These are phyloP conservation scores for Candida orba DNA, from an alignment of 805 yeast species.

Conservation along the genomic window DNA sequence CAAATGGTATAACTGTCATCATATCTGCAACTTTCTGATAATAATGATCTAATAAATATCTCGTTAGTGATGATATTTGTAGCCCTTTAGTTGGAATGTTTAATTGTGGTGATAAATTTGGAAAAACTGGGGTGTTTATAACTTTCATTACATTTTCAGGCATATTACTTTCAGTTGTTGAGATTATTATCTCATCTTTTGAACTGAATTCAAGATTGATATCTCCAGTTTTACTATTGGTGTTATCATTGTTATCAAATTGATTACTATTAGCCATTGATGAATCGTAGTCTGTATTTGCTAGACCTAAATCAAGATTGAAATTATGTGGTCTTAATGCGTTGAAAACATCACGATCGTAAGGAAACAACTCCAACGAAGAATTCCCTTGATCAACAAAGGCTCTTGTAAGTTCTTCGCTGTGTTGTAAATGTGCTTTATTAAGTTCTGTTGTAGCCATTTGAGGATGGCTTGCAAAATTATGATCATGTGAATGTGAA, in stretches of 20 bases:
- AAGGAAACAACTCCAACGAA: conserved; percentile 10
- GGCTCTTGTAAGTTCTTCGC: too few relatives aligned
- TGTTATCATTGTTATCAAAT: not conserved
- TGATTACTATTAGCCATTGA: not conserved
- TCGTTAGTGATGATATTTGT: conserved; percentile 59
- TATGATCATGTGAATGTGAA: not conserved
- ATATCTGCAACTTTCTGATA: conserved; percentile 69
- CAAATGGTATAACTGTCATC: conserved; percentile 63
- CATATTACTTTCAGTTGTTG: conserved; percentile 35
- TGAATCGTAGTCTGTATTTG: not conserved
- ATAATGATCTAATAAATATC: conserved; percentile 68
- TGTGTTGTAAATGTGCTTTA: not conserved
- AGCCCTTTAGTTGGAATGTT: conserved; percentile 54
- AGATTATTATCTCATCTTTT: conserved; percentile 12
- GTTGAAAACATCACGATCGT: conserved; percentile 23
- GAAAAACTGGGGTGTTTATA: conserved; percentile 26
- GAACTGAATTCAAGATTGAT: not conserved
- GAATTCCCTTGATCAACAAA: not conserved
- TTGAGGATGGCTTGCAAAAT: not conserved
- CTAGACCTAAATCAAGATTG: not conserved
- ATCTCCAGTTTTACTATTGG: not conserved
- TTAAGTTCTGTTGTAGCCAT: not conserved
- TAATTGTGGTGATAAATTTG: conserved; percentile 26
- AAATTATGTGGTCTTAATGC: conserved; percentile 18
- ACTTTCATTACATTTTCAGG: conserved; percentile 40